Conservation (phyloP, 2,329 filamentous ascomycete genomes). For the Metarhizium album region DNA sequence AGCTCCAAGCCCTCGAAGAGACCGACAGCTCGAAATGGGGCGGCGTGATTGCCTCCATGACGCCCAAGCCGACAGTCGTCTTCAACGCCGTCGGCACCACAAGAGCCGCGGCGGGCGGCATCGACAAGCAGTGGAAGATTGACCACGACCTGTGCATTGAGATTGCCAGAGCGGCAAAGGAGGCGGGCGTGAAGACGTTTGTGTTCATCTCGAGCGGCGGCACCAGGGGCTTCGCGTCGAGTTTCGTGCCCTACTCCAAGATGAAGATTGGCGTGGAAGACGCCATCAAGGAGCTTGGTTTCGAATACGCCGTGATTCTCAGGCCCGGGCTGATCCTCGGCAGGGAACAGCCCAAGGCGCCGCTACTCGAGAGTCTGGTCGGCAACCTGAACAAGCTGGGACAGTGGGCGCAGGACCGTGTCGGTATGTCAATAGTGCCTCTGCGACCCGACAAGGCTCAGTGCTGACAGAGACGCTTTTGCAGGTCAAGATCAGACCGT, state of each 20-base stretch:
- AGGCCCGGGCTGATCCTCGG: constrained; percentile 70
- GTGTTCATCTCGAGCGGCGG: constrained; percentile 60
- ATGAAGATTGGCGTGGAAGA: constrained; percentile 92
- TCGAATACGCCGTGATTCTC: constrained; percentile 66
- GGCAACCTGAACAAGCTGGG: background rate
- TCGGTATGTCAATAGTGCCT: background rate
- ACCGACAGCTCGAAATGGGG: constrained; percentile 62
- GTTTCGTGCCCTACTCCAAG: constrained; percentile 40
- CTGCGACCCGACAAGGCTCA: background rate
- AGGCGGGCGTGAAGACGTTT: constrained; percentile 60
- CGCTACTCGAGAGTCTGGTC: background rate
- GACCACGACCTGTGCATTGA: constrained; percentile 80
- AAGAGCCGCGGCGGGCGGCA: constrained; percentile 58
- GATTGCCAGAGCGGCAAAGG: constrained; percentile 64
- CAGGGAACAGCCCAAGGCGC: background rate
- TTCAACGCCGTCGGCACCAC: constrained; percentile 78
- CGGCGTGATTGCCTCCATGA: constrained; percentile 41
- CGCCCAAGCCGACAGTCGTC: constrained; percentile 50
- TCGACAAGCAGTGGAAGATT: constrained; percentile 75
- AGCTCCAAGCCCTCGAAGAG: constrained; percentile 52
- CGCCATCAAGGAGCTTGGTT: constrained; percentile 56
- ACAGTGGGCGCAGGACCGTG: background rate
- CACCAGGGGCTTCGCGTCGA: constrained; percentile 27
- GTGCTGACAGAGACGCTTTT: background rate
- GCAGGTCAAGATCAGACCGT: background rate